phyloP scores from a whole-genome alignment of 1,284 basidiomycete species.

The Leucoagaricus sp. region DNA sequence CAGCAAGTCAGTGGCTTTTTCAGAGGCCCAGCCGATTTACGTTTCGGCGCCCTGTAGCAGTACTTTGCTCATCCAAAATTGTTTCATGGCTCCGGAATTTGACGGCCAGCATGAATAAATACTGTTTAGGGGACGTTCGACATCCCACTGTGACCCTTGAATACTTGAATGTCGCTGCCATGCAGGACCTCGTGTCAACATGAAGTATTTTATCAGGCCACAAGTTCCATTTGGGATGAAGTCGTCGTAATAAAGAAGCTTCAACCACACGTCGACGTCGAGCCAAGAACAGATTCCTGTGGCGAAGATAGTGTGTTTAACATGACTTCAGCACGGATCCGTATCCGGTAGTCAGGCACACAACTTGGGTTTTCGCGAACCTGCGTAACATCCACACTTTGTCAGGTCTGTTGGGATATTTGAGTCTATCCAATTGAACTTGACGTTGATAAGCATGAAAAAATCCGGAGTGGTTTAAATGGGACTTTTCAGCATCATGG shows the following conservation, averaged over 20 bases:
- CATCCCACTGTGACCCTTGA: neutral
- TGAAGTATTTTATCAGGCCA: neutral
- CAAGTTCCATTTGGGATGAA: neutral
- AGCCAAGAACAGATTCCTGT: too few relatives aligned
- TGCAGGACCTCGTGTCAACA: neutral
- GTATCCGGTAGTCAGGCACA: too few relatives aligned
- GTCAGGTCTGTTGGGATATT: too few relatives aligned
- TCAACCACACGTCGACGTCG: neutral
- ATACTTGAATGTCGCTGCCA: neutral
- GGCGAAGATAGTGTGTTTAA: too few relatives aligned
- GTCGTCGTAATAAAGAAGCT: neutral
- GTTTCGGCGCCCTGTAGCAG: constrained; percentile 13
- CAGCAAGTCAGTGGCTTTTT: neutral
- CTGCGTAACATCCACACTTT: too few relatives aligned
- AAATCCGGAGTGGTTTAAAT: too few relatives aligned
- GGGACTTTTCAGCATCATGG: too few relatives aligned
- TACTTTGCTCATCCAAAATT: neutral
- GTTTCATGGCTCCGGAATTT: neutral
- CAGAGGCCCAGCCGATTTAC: neutral
- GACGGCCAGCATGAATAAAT: neutral
- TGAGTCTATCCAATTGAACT: too few relatives aligned
- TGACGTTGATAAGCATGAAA: too few relatives aligned
- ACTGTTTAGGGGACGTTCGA: neutral
- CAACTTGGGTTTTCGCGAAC: too few relatives aligned
- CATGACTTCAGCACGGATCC: too few relatives aligned